Percentiles rank a stretch among this genome's conserved stretches.
Conservation (phyloP, 768 basidiomycete genomes). For the Tylopilus cervinicoccineus region DNA sequence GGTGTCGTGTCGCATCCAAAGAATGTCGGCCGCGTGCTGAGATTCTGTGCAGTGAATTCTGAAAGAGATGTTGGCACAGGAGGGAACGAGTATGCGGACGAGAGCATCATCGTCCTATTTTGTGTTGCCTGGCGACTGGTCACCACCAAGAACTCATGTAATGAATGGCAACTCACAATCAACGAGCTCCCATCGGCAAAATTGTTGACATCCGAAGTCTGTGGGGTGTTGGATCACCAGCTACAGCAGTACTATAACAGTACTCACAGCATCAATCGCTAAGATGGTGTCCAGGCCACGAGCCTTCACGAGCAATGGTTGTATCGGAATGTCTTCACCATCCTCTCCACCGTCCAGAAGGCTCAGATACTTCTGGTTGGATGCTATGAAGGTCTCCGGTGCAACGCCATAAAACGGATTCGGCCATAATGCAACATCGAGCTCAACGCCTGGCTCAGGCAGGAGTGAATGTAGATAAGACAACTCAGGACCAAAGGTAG, state of each 20-base stretch:
- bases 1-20: slow-evolving; percentile 39
- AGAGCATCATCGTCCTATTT: slow-evolving; percentile 37
- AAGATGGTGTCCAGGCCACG: slow-evolving; percentile 48
- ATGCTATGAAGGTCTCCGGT: slow-evolving; percentile 31
- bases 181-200: slow-evolving; percentile 26
- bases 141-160: neutral
- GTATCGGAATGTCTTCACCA: slow-evolving; percentile 43
- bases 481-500: slow-evolving; percentile 10
- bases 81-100: slow-evolving; percentile 33
- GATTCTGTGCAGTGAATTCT: slow-evolving; percentile 33
- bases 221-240: neutral
- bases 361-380: slow-evolving; percentile 29
- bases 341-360: slow-evolving; percentile 42
- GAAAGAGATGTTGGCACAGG: slow-evolving; percentile 22
- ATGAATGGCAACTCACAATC: slow-evolving; percentile 17
- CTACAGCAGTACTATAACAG: neutral
- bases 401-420: slow-evolving; percentile 38
- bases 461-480: slow-evolving; percentile 17
- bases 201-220: slow-evolving; percentile 15
- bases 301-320: slow-evolving; percentile 45
- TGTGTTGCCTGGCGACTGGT: slow-evolving; percentile 22
- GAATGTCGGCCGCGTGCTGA: slow-evolving; percentile 39
- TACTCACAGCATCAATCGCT: slow-evolving; percentile 42
- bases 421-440: slow-evolving; percentile 32
- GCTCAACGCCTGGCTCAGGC: slow-evolving; percentile 24